Conservation (phyloP, 306 rosid genomes). For the Fragaria nilgerrensis region DNA sequence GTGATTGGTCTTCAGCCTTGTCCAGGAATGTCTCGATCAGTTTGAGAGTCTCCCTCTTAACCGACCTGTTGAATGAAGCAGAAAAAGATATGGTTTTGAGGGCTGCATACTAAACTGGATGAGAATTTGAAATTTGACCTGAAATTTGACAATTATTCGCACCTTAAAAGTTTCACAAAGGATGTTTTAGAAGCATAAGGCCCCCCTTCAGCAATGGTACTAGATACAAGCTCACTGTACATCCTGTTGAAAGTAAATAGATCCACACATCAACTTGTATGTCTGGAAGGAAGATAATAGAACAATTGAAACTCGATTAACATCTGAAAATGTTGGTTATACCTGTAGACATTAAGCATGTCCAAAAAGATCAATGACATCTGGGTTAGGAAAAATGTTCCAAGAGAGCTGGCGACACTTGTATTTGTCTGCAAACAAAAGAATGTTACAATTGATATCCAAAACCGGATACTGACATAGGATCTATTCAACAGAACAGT, state of each 20-base stretch:
- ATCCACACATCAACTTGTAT: not conserved
- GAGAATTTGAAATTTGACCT: not conserved
- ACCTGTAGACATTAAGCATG: constrained; percentile 99
- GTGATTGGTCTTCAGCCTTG: constrained; percentile 98
- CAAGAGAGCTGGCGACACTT: constrained; percentile 83
- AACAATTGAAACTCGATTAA: not conserved
- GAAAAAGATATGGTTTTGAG: not conserved
- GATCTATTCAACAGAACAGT: not conserved
- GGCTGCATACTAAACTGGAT: not conserved
- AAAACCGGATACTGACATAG: not conserved
- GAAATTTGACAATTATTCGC: not conserved
- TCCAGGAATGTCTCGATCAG: constrained; percentile 95
- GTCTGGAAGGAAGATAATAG: not conserved
- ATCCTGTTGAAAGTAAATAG: constrained; percentile 52
- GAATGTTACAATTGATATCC: not conserved
- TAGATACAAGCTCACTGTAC: constrained; percentile 98
- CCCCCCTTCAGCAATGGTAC: constrained; percentile 88
- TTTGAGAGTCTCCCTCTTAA: constrained; percentile 95
- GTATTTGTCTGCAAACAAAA: constrained; percentile 76
- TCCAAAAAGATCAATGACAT: constrained; percentile 86
- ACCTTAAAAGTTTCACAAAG: constrained; percentile 91
- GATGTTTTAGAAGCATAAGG: constrained; percentile 87
- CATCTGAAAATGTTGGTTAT: not conserved
- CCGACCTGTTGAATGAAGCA: constrained; percentile 60
- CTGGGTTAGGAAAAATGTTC: constrained; percentile 91